phyloP scores from a whole-genome alignment of 2,329 filamentous ascomycete species.

The Penicillium sclerotigenum region DNA sequence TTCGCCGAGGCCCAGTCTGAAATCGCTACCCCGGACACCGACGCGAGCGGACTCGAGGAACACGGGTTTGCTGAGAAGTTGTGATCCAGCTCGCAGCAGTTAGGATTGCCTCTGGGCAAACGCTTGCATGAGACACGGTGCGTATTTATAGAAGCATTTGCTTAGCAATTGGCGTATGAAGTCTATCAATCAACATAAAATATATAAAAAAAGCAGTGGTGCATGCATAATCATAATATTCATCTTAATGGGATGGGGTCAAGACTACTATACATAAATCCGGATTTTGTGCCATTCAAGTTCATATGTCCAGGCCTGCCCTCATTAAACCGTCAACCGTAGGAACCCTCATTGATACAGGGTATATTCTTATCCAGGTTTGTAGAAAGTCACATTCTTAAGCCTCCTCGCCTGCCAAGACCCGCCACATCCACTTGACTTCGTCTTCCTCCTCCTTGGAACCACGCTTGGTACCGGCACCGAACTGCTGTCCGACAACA shows the following conservation, averaged over 20 bases:
- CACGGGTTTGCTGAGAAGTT: constrained; percentile 55
- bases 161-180: not conserved
- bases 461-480: constrained; percentile 39
- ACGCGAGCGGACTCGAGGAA: constrained; percentile 52
- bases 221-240: constrained; percentile 10
- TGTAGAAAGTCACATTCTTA: not conserved
- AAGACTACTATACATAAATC: constrained; percentile 24
- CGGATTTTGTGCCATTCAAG: constrained; percentile 17
- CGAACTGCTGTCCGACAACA: constrained; percentile 48
- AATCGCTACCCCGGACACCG: constrained; percentile 50
- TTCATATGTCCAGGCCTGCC: constrained; percentile 7
- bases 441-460: constrained; percentile 40
- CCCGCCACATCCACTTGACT: constrained; percentile 41
- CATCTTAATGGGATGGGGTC: constrained; percentile 16
- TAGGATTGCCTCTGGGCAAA: not conserved
- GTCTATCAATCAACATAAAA: not conserved
- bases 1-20: constrained; percentile 51
- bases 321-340: constrained; percentile 1
- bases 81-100: not conserved
- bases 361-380: constrained; percentile 12
- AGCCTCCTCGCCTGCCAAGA: constrained; percentile 31
- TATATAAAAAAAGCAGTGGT: not conserved
- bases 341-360: not conserved
- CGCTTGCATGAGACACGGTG: constrained; percentile 4
- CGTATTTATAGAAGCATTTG: not conserved